Evolutionary conservation across 495 filamentous ascomycete genomes (phyloP), one percentile per base, ranked within the genome.

Genomic region (Aspergillus saccharolyticus): DNA sequence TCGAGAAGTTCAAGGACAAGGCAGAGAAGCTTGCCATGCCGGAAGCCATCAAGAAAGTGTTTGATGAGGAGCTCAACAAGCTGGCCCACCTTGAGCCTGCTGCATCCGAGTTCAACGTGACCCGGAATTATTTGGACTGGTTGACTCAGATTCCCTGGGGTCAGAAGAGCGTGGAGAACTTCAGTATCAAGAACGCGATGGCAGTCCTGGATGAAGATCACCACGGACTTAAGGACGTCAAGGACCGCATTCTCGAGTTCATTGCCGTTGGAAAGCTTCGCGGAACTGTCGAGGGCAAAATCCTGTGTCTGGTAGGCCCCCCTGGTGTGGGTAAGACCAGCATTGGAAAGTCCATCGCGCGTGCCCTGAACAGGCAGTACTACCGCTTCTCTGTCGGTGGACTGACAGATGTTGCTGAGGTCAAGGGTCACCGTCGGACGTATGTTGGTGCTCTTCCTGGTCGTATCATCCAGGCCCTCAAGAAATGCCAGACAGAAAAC

Each of bases 401-500:
- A 56, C 80, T 99, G 55, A 91, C 91, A 14, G 95, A 99, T 74
- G 95, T 97, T 61, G 94, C 95, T n/a, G 95, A 99, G 71, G 96
- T 99, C 74, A 99, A 99, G 79, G 95, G 95, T 45, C 95, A 99
- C 68, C 81, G 95, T 58, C 79, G 95, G 61, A 99, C 95, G 12
- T 99, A 99, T 66, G 93, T 99, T 53, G 95, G 95, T 55, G 95
- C 95, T 44, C 76, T 99, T 44, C 95, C 95, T 22, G 95, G 95
- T 21, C 87, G 95, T 50, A 95, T 97, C 69, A 97, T 97, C 59
- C 95, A 97, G 74, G 95, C 95, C 20, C 77, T 99, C 55, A 99
- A 99, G 84, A 97, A 97, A 70, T 97, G 94, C 72, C 91, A 97
- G 70, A 97, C 95, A 0, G 95, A 97, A 69, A 99, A 99, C 68